phyloP scores from a whole-genome alignment of 225 moss, liverwort and hornwort species.

The Bryum argenteum region DNA sequence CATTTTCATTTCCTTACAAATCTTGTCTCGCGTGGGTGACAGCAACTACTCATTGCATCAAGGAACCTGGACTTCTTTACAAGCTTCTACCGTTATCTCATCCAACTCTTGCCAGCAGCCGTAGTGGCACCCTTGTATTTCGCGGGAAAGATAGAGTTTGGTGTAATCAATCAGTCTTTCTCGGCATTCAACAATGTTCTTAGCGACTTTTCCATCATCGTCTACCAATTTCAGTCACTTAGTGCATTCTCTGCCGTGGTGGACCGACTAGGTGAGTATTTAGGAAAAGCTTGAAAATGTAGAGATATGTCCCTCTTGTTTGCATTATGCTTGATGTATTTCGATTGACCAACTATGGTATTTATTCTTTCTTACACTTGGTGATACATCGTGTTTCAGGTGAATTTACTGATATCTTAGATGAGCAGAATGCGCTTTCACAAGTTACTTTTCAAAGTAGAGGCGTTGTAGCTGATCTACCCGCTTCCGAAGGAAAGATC shows the following conservation, averaged over 20 bases:
- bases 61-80: constrained; percentile 98
- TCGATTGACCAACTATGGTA: constrained; percentile 17
- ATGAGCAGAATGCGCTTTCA: constrained; percentile 68
- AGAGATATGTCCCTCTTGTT: constrained; percentile 12
- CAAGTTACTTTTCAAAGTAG: constrained; percentile 46
- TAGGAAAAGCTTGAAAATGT: constrained; percentile 4
- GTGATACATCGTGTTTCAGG: constrained; percentile 52
- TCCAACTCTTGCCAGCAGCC: constrained; percentile 96
- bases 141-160: constrained; percentile 89
- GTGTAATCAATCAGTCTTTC: constrained; percentile 97
- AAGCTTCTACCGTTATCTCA: constrained; percentile 94
- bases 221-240: constrained; percentile 94
- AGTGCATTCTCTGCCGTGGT: constrained; percentile 96
- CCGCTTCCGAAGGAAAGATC: constrained; percentile 28
- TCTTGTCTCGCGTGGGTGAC: constrained; percentile 37
- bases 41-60: constrained; percentile 84
- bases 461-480: constrained; percentile 31
- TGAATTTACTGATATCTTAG: constrained; percentile 82
- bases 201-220: constrained; percentile 91
- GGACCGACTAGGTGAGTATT: constrained; percentile 77
- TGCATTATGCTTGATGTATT: constrained; percentile 13
- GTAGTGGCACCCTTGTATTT: constrained; percentile 96
- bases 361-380: constrained; percentile 25
- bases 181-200: constrained; percentile 94
- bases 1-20: constrained; percentile 31